Evolutionary conservation across 306 rosid genomes (phyloP), one percentile per base, ranked within the genome.

Genomic region (Malus sieversii): DNA sequence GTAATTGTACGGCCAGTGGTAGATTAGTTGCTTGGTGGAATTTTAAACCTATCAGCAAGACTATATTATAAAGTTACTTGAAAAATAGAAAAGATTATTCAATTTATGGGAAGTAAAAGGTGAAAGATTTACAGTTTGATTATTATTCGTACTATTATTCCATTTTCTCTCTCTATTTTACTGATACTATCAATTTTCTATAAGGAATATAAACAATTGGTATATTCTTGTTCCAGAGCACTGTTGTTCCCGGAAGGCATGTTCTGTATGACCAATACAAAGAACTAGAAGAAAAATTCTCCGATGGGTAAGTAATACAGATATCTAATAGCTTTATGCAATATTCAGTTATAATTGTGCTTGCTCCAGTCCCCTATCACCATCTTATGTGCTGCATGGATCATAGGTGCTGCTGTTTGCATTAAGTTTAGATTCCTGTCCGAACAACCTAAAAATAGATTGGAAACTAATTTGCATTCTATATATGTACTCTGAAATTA

Each of bases 161-260:
- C 14, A 23, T 64, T 55, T 2, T 38, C 35, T 9, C 65, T 52
- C 12, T 16, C 8, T 1, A 2, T 27, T 60, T 72, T 42, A 42
- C 6, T 27, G 25, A 42, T 73, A 18, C 42, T 5, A 16, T 58
- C 23, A 40, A 8, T 38, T 72, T 40, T 29, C 44, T 60, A 2
- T 33, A 63, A 9, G 20, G 14, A 58, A 44, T 32, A 3, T 20
- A 13, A 48, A 55, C 55, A 35, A 66, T 63, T 22, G 33, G 55
- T 45, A 58, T 79, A 29, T 63, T 73, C 52, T 72, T 70, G 78
- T 66, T 82, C 87, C 81, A 95, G 99, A 92, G 97, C 81, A 33
- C 88, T 45, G 87, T 89, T 30, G 91, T 95, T 72, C 87, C 91
- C 32, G 96, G 97, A 79, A 89, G 99, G 86, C 86, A 89, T 88